Conservation (phyloP, 345 rosid genomes). For the Populus alba region DNA sequence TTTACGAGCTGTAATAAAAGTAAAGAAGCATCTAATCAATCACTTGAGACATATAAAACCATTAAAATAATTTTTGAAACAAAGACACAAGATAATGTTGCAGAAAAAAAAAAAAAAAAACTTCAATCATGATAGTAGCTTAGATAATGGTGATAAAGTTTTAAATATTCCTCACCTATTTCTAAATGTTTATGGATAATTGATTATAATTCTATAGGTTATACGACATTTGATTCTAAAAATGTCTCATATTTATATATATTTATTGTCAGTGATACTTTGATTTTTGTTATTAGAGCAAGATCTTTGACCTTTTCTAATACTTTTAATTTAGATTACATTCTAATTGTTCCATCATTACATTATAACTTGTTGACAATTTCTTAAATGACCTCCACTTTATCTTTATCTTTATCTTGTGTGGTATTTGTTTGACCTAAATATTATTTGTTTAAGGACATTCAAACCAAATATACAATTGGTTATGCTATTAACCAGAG, state of each 20-base stretch:
- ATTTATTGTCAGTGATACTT: neutral
- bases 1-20: neutral
- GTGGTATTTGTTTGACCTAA: neutral
- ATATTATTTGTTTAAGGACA: neutral
- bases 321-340: neutral
- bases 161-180: neutral
- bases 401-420: no score
- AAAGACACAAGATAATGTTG: neutral
- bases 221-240: neutral
- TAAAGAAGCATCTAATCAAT: no score
- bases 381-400: neutral
- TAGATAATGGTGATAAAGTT: neutral
- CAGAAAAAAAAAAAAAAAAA: no score
- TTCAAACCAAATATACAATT: neutral
- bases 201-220: neutral
- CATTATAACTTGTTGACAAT: neutral
- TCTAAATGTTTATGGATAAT: neutral
- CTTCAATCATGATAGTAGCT: neutral
- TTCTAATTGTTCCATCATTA: neutral
- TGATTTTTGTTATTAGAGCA: neutral
- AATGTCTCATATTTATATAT: neutral
- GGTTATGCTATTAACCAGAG: neutral
- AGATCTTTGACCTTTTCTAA: neutral
- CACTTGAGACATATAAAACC: neutral
- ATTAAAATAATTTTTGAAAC: neutral